Conservation (phyloP, 768 basidiomycete species). For the Tricholoma saponaceum region DNA sequence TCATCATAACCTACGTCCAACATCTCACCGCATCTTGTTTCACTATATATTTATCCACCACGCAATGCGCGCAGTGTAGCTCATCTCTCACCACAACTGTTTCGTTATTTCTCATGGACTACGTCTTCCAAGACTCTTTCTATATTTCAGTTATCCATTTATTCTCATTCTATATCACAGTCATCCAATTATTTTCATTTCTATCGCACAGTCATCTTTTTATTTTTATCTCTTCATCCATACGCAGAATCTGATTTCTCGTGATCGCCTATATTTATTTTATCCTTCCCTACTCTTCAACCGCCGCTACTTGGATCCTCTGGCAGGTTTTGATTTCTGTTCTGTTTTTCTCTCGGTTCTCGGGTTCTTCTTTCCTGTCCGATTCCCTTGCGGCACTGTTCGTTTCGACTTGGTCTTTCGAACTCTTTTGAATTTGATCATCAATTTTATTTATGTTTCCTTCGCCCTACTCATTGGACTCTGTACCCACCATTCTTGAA, state of each 20-base stretch:
- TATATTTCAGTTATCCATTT: slow-evolving; percentile 5
- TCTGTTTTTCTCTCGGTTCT: neutral
- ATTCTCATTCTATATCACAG: slow-evolving; percentile 8
- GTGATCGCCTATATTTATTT: neutral
- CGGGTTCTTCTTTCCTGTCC: neutral
- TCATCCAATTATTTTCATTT: slow-evolving; percentile 2
- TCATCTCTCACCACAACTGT: slow-evolving; percentile 16
- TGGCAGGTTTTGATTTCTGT: neutral
- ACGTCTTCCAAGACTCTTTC: slow-evolving; percentile 7
- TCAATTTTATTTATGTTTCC: neutral
- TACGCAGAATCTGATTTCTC: neutral
- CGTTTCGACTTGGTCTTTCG: neutral
- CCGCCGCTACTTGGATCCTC: neutral
- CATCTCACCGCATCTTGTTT: slow-evolving; percentile 14
- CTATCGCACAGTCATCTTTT: too few relatives aligned
- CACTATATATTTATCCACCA: slow-evolving; percentile 19
- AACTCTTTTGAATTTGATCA: neutral
- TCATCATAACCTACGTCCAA: slow-evolving; percentile 4
- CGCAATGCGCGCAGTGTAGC: slow-evolving; percentile 16
- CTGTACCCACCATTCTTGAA: neutral
- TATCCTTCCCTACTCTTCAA: neutral
- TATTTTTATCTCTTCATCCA: neutral
- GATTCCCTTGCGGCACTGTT: neutral
- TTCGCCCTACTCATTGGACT: neutral
- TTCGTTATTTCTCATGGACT: slow-evolving; percentile 21